phyloP scores from a whole-genome alignment of 1,284 basidiomycete species.

The Phlebopus sp. region DNA sequence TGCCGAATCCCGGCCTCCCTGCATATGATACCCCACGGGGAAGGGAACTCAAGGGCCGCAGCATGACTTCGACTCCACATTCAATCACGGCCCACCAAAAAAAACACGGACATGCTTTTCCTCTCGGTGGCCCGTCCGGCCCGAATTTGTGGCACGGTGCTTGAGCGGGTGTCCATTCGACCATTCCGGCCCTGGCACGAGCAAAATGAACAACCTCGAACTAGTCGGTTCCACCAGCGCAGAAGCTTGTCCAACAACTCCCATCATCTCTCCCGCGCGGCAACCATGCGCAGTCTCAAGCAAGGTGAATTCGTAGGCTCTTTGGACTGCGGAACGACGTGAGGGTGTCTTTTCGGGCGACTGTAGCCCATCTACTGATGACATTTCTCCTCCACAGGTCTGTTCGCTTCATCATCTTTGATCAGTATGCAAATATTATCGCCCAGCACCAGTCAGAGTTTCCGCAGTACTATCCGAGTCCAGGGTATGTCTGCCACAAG shows the following conservation, averaged over 20 bases:
- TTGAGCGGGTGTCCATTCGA: background rate
- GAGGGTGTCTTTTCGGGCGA: constrained; percentile 30
- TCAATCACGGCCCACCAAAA: too few species aligned
- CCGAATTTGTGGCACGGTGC: background rate
- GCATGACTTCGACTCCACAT: too few species aligned
- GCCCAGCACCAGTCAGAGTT: constrained; percentile 89
- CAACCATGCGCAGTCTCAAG: constrained; percentile 42
- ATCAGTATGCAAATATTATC: constrained; percentile 85
- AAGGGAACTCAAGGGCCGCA: too few species aligned
- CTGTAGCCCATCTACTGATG: constrained; percentile 6
- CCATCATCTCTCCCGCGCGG: background rate
- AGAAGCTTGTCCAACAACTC: constrained; percentile 8
- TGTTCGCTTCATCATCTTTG: constrained; percentile 92
- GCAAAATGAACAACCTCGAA: background rate
- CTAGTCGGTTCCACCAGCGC: constrained; percentile 1
- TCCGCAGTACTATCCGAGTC: constrained; percentile 86
- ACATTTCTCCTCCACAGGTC: constrained; percentile 51
- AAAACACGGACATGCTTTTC: background rate
- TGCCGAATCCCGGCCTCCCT: too few species aligned
- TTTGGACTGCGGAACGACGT: constrained; percentile 93
- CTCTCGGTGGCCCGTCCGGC: background rate
- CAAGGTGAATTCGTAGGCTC: constrained; percentile 83
- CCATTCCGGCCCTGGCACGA: background rate
- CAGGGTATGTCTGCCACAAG: constrained; percentile 54
- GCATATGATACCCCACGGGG: too few species aligned